phyloP scores from a whole-genome alignment of 2,329 filamentous ascomycete genomes.

The Trichophyton equinum region DNA sequence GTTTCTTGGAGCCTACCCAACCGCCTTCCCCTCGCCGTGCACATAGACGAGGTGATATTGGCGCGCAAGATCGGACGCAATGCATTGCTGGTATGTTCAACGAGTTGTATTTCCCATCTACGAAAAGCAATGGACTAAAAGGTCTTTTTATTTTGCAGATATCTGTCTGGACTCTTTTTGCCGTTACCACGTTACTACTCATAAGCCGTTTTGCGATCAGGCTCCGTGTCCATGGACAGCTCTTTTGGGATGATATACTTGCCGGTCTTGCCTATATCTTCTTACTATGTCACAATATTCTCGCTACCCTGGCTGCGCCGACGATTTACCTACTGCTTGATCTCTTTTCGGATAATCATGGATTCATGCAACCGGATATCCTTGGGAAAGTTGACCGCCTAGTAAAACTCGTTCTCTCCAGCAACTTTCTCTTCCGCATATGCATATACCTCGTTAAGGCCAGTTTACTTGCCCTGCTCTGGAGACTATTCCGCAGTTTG shows the following conservation, averaged over 20 bases:
- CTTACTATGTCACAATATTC: slow-evolving; percentile 8
- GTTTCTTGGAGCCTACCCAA: not conserved
- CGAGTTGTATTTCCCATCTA: too few relatives aligned
- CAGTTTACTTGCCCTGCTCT: slow-evolving; percentile 10
- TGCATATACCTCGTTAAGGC: slow-evolving; percentile 9
- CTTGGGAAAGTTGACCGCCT: not conserved
- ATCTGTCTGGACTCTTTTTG: slow-evolving; percentile 9
- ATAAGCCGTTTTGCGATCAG: slow-evolving; percentile 7
- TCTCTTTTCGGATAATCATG: not conserved
- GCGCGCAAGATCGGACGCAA: slow-evolving; percentile 5
- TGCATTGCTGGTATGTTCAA: slow-evolving; percentile 4
- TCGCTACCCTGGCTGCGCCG: slow-evolving; percentile 4
- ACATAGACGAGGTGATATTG: slow-evolving; percentile 3
- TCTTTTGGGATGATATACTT: slow-evolving; percentile 11
- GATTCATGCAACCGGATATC: not conserved
- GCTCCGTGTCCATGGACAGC: slow-evolving; percentile 6
- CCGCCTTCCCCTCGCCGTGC: not conserved
- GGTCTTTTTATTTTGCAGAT: not conserved
- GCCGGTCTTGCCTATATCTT: slow-evolving; percentile 6
- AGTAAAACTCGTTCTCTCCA: not conserved
- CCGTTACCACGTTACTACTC: slow-evolving; percentile 6
- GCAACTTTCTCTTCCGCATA: slow-evolving; percentile 5
- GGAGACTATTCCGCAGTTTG: slow-evolving; percentile 7
- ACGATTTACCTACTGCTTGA: slow-evolving; percentile 6
- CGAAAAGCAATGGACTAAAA: too few relatives aligned